Conservation (phyloP, 257 asterid species). For the Solanum corneliomulleri region DNA sequence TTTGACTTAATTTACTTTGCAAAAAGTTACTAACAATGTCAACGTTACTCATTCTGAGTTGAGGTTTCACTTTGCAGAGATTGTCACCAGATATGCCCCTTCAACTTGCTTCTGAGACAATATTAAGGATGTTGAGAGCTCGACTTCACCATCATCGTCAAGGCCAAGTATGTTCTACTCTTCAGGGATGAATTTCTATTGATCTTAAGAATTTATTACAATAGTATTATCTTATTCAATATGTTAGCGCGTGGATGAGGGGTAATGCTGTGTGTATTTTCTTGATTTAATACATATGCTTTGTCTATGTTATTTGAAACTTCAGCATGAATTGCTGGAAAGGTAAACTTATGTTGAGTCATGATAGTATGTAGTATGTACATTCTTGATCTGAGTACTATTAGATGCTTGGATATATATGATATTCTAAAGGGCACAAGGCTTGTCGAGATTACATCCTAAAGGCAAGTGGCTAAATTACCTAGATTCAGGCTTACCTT, state of each 20-base stretch:
- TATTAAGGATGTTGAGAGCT: slow-evolving; percentile 76
- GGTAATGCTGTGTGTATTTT: neutral
- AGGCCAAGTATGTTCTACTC: slow-evolving; percentile 59
- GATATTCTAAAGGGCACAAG: neutral
- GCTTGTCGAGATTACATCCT: neutral
- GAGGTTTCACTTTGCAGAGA: slow-evolving; percentile 44
- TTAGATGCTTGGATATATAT: neutral
- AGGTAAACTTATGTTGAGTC: neutral
- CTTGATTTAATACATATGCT: neutral
- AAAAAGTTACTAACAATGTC: neutral
- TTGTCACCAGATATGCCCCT: slow-evolving; percentile 80
- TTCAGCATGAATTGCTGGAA: neutral
- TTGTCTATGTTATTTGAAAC: neutral
- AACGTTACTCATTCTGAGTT: neutral
- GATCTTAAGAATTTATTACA: neutral
- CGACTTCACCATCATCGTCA: slow-evolving; percentile 77
- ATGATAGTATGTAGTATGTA: neutral
- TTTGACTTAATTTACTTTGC: neutral
- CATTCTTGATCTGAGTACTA: neutral
- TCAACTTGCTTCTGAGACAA: slow-evolving; percentile 79
- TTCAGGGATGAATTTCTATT: neutral
- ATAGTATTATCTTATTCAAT: neutral
- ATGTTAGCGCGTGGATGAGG: neutral
- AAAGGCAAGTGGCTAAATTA: neutral
- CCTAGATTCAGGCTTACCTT: neutral